Conservation (phyloP, 306 rosid genomes). For the Senna siamea region DNA sequence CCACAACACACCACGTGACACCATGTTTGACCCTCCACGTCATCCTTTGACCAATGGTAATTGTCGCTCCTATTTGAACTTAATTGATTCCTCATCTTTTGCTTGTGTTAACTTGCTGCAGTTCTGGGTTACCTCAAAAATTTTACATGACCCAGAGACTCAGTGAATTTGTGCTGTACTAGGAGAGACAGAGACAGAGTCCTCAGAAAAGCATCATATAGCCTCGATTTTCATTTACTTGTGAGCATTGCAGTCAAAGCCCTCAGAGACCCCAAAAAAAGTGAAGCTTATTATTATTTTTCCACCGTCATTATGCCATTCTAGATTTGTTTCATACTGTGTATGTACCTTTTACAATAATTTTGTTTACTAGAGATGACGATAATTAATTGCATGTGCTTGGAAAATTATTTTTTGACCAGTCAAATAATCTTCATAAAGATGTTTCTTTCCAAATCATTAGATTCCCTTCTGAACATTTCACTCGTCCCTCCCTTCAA, state of each 20-base stretch:
- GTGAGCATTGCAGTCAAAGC: conserved; percentile 24
- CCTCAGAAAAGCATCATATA: conserved; percentile 5
- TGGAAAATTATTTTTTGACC: conserved; percentile 42
- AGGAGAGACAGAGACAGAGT: neutral
- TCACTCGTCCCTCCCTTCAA: conserved; percentile 8
- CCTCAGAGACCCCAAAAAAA: conserved; percentile 14
- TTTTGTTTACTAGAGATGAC: conserved; percentile 18
- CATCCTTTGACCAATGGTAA: conserved; percentile 44
- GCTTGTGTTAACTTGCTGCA: neutral
- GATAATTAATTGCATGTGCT: conserved; percentile 43
- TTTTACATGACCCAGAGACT: neutral
- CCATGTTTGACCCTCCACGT: conserved; percentile 50
- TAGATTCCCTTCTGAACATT: conserved; percentile 49
- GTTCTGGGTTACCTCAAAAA: conserved; percentile 19
- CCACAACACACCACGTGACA: conserved; percentile 55
- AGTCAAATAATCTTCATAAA: conserved; percentile 46
- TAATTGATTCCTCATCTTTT: neutral
- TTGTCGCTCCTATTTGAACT: neutral
- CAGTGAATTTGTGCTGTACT: neutral
- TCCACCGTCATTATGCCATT: neutral
- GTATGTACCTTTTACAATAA: neutral
- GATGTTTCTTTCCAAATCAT: conserved; percentile 48
- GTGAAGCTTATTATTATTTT: neutral
- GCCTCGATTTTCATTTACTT: neutral
- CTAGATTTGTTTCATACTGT: neutral